Conservation (phyloP, 192 early-diverging fungal genomes). For the Coemansia sp. region DNA sequence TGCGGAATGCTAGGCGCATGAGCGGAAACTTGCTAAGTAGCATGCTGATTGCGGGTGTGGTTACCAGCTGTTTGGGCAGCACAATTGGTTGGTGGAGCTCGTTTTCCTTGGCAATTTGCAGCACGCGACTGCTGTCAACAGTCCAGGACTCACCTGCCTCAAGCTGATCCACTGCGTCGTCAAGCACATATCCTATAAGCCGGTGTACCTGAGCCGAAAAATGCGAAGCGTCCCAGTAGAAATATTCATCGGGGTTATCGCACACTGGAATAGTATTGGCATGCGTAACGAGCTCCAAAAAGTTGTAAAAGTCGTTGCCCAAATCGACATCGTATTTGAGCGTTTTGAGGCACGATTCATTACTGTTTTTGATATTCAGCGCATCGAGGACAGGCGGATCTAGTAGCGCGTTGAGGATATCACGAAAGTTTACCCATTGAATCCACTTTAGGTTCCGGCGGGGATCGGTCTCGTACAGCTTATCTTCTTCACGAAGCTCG, state of each 20-base stretch:
- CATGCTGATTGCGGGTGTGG: slow-evolving; percentile 41
- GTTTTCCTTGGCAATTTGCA: slow-evolving; percentile 38
- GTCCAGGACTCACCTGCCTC: slow-evolving; percentile 42
- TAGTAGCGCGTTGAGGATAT: slow-evolving; percentile 38
- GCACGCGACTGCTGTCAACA: slow-evolving; percentile 21
- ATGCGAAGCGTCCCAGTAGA: slow-evolving; percentile 52
- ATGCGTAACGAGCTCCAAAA: slow-evolving; percentile 50
- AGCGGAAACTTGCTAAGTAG: slow-evolving; percentile 46
- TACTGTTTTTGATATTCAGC: slow-evolving; percentile 40
- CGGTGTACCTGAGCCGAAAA: slow-evolving; percentile 49
- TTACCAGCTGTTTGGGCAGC: slow-evolving; percentile 40
- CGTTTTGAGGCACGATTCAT: slow-evolving; percentile 36
- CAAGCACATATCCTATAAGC: slow-evolving; percentile 42
- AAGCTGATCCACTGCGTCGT: slow-evolving; percentile 34
- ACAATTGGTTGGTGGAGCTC: slow-evolving; percentile 43
- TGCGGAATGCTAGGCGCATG: slow-evolving; percentile 39
- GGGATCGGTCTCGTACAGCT: slow-evolving; percentile 31
- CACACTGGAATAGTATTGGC: slow-evolving; percentile 51
- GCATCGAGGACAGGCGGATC: slow-evolving; percentile 36
- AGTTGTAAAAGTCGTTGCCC: slow-evolving; percentile 55
- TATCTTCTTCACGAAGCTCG: slow-evolving; percentile 43
- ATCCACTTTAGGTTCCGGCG: slow-evolving; percentile 41
- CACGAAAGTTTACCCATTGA: slow-evolving; percentile 46
- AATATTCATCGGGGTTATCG: slow-evolving; percentile 49
- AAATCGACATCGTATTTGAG: slow-evolving; percentile 48